Percentiles rank a stretch among this genome's conserved stretches.
phyloP scores from a whole-genome alignment of 1,139 yeast species.

The Zygosaccharomyces pseudobailii region DNA sequence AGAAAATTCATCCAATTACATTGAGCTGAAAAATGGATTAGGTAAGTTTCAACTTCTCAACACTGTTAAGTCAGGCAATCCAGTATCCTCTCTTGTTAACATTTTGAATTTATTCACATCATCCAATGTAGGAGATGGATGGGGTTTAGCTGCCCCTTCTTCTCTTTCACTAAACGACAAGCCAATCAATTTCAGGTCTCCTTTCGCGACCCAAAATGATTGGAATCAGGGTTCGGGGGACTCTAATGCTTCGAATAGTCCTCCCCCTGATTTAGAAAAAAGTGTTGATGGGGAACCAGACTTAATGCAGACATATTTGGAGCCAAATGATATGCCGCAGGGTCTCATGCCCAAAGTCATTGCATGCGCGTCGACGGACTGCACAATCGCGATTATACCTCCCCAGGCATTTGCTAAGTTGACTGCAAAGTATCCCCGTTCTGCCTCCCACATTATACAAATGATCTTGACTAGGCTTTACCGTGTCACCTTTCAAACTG shows the following conservation, averaged over 20 bases:
- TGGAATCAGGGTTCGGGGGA: background rate
- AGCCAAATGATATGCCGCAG: constrained; percentile 4
- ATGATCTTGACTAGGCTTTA: constrained; percentile 83
- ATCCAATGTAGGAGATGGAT: constrained; percentile 5
- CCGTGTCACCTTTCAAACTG: constrained; percentile 86
- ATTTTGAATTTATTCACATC: constrained; percentile 65
- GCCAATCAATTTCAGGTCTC: background rate
- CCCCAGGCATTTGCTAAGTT: constrained; percentile 72
- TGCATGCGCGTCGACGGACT: constrained; percentile 43
- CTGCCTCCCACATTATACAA: constrained; percentile 91
- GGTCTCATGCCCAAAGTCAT: constrained; percentile 34
- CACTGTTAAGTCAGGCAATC: constrained; percentile 80
- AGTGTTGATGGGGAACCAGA: background rate
- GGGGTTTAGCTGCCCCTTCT: constrained; percentile 2
- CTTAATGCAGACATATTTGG: constrained; percentile 5
- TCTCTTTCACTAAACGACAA: background rate
- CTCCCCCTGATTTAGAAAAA: background rate
- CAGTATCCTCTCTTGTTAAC: constrained; percentile 76
- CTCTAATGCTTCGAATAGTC: background rate
- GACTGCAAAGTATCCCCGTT: constrained; percentile 73
- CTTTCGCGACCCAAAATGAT: background rate
- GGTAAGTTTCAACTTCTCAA: constrained; percentile 67
- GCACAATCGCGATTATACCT: constrained; percentile 91
- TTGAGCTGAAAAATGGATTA: constrained; percentile 42
- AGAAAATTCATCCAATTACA: constrained; percentile 23